Evolutionary conservation across 2,329 filamentous ascomycete genomes (phyloP), one percentile per base, ranked within the genome.

Genomic region (Neofusicoccum ribis): DNA sequence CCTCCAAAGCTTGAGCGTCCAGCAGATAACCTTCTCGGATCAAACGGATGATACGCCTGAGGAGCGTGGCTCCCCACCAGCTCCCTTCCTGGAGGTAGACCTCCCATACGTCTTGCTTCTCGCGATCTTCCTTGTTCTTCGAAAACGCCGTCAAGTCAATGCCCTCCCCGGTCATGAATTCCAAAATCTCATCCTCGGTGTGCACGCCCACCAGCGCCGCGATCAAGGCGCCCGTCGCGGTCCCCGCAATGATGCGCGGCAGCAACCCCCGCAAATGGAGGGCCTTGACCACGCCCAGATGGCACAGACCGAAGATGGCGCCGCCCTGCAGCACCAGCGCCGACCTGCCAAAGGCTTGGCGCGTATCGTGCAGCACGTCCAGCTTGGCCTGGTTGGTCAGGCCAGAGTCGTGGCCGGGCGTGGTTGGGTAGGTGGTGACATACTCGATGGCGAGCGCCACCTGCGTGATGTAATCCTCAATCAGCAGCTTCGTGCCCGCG

Each of bases 231-330:
- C 94, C 94, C 0, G 92, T 96, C 3, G 91, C 93, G 1, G 92
- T 96, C 8, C 94, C 94, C 0, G 92, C 92, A 70, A 98, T 93
- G 71, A 97, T 96, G 49, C 92, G 87, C 3, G 95, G 94, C 51
- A 97, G 82, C 15, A 97, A 80, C 0, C 91, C 91, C 34, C 91
- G 86, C 41, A 93, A 79, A 77, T 93, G 91, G 46, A 97, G 81
- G 1, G 93, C 93, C 74, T 94, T 96, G 44, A 96, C 91, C 5
- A 97, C 92, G 6, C 93, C 93, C 4, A 97, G 77, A 77, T 97
- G 94, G 71, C 92, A 97, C 9, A 97, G 80, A 1, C 93, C 93
- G 72, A 97, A 97, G 65, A 96, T 94, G 47, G 92, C 91, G 14
- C 94, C 93, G 54, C 93, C 93, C 75, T 97, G 93, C 1, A 97